Evolutionary conservation across 306 rosid species (phyloP).

Genomic region (barrel medic (Medicago truncatula)): DNA sequence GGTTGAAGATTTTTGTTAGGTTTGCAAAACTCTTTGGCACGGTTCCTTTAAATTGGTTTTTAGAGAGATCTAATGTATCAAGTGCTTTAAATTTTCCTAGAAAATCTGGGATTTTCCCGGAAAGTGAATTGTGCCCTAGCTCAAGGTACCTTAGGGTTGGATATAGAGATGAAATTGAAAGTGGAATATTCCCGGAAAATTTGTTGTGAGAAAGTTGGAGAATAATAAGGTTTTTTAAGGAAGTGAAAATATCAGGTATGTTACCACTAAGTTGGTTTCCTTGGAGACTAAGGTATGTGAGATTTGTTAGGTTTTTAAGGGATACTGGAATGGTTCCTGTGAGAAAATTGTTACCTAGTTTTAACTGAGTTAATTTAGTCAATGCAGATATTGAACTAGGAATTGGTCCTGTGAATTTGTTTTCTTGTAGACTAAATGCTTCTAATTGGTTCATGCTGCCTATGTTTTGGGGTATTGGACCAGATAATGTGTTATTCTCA

Average conservation of each 20-base stretch:
- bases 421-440: conserved; percentile 54
- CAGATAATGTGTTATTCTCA: conserved; percentile 69
- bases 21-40: conserved; percentile 69
- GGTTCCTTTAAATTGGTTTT: conserved; percentile 60
- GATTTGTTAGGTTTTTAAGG: conserved; percentile 51
- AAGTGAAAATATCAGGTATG: conserved; percentile 64
- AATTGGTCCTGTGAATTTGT: conserved; percentile 67
- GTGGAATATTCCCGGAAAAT: conserved; percentile 68
- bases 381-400: conserved; percentile 68
- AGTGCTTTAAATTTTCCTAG: conserved; percentile 77
- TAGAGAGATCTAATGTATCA: conserved; percentile 70
- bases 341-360: conserved; percentile 69
- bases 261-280: conserved; percentile 64
- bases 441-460: conserved; percentile 49
- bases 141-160: conserved; percentile 53
- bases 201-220: conserved; percentile 62
- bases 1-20: conserved; percentile 87
- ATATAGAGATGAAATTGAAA: conserved; percentile 63
- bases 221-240: conserved; percentile 50
- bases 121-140: conserved; percentile 66
- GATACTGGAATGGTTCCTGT: conserved; percentile 58
- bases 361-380: conserved; percentile 70
- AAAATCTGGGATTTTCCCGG: conserved; percentile 73
- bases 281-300: conserved; percentile 50
- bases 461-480: conserved; percentile 59